Evolutionary conservation across 1,284 basidiomycete species (phyloP).

Genomic region (Phlebopus sp.): DNA sequence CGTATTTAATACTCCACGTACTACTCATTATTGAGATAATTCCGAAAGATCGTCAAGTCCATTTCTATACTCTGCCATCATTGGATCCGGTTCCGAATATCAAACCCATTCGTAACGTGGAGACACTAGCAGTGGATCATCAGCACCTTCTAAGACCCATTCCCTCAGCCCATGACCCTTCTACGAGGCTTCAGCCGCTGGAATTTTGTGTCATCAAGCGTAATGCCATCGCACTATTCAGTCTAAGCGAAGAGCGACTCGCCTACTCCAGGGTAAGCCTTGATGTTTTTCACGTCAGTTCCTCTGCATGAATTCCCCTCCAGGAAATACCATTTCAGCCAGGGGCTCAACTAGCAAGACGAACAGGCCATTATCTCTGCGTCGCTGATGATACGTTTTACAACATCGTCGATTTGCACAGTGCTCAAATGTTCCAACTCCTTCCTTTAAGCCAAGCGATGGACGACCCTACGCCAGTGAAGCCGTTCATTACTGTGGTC

Average conservation of each 20-base stretch:
- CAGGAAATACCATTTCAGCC: conserved; percentile 81
- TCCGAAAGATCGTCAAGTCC: conserved; percentile 66
- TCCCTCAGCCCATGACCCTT: conserved; percentile 39
- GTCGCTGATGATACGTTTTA: conserved; percentile 73
- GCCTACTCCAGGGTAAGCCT: conserved; percentile 28
- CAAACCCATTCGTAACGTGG: conserved; percentile 76
- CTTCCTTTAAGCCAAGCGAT: conserved; percentile 73
- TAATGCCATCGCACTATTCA: conserved; percentile 64
- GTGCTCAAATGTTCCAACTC: conserved; percentile 63
- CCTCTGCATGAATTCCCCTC: conserved; percentile 48
- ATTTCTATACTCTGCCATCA: conserved; percentile 77
- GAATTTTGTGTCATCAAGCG: conserved; percentile 81
- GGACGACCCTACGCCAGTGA: conserved; percentile 43
- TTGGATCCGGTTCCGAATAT: conserved; percentile 70
- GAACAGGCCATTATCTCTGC: conserved; percentile 68
- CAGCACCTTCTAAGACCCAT: conserved; percentile 60
- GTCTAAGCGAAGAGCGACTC: conserved; percentile 33
- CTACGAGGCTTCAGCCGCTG: conserved; percentile 51
- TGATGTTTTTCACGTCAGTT: background rate
- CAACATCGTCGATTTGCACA: conserved; percentile 74
- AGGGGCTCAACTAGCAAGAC: conserved; percentile 59
- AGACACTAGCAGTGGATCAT: conserved; percentile 79
- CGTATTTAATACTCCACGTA: conserved; percentile 1
- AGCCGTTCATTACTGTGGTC: conserved; percentile 75
- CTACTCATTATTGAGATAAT: background rate